Conservation (phyloP, 1,284 basidiomycete species). For the Cutaneotrichosporon dermatis region DNA sequence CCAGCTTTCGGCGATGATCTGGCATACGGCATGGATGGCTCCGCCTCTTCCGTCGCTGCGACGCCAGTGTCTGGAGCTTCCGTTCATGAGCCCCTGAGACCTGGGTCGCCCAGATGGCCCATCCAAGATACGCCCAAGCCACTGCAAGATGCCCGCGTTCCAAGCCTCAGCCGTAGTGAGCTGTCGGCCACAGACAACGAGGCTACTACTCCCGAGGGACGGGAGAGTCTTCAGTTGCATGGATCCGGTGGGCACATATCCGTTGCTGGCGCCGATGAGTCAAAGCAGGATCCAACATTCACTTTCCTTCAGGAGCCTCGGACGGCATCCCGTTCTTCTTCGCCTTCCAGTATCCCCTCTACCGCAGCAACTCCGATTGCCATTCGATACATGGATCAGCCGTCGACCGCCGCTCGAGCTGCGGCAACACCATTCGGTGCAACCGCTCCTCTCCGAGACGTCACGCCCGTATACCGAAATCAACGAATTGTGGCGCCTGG, state of each 20-base stretch:
- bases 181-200: conserved; percentile 33
- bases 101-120: not conserved
- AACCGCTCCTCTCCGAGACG: conserved; percentile 23
- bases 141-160: conserved; percentile 19
- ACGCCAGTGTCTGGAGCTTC: too few relatives aligned
- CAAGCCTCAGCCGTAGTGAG: conserved; percentile 43
- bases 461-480: conserved; percentile 27
- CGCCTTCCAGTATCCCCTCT: not conserved
- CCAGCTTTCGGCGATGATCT: not conserved
- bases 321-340: not conserved
- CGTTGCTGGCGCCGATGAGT: not conserved
- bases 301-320: not conserved
- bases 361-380: conserved; percentile 7
- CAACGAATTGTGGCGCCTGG: not conserved
- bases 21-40: too few relatives aligned
- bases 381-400: conserved; percentile 20
- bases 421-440: conserved; percentile 15
- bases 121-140: not conserved
- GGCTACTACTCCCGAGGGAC: conserved; percentile 42
- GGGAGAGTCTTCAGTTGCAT: conserved; percentile 4
- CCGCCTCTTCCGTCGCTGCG: too few relatives aligned
- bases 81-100: not conserved
- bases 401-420: conserved; percentile 14
- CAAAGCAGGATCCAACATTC: not conserved
- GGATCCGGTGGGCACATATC: not conserved